Percentiles rank a stretch among this genome's conserved stretches.
phyloP scores from a whole-genome alignment of 306 rosid genomes.

The Albizia julibrissin region DNA sequence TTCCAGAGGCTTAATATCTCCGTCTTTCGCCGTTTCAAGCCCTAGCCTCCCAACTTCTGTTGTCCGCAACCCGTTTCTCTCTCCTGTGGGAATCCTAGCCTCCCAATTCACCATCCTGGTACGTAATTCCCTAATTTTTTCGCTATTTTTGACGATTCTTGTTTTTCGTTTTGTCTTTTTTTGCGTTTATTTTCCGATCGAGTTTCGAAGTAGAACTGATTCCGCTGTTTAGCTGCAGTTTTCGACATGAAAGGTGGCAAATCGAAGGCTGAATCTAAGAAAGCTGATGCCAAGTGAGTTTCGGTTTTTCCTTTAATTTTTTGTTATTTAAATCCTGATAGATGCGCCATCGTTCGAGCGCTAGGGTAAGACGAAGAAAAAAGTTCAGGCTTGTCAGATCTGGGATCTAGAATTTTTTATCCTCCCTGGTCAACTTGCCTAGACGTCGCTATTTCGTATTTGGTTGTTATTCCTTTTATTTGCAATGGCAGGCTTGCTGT shows the following conservation, averaged over 20 bases:
- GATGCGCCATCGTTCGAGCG: neutral
- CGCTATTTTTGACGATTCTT: neutral
- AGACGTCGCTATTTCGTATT: neutral
- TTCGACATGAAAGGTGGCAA: constrained; percentile 64
- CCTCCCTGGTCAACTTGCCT: neutral
- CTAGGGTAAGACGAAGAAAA: neutral
- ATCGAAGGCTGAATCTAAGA: constrained; percentile 55
- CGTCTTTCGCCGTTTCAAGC: constrained; percentile 31
- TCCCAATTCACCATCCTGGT: constrained; percentile 21
- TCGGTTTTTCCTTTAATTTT: neutral
- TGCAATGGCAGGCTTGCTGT: constrained; percentile 52
- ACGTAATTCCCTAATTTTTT: constrained; percentile 11
- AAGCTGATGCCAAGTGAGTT: constrained; percentile 58
- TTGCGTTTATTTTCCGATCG: neutral
- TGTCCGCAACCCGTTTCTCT: constrained; percentile 11
- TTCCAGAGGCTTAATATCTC: constrained; percentile 38
- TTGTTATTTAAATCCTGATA: neutral
- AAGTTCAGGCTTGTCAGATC: neutral
- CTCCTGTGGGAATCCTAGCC: constrained; percentile 4
- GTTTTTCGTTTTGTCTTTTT: neutral
- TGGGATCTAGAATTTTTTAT: constrained; percentile 32
- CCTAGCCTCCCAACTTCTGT: constrained; percentile 2
- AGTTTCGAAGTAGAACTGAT: constrained; percentile 32
- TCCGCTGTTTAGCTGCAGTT: constrained; percentile 39
- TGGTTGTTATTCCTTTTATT: neutral